phyloP scores from a whole-genome alignment of 192 early-diverging fungal species.

The Pilobolus umbonatus region DNA sequence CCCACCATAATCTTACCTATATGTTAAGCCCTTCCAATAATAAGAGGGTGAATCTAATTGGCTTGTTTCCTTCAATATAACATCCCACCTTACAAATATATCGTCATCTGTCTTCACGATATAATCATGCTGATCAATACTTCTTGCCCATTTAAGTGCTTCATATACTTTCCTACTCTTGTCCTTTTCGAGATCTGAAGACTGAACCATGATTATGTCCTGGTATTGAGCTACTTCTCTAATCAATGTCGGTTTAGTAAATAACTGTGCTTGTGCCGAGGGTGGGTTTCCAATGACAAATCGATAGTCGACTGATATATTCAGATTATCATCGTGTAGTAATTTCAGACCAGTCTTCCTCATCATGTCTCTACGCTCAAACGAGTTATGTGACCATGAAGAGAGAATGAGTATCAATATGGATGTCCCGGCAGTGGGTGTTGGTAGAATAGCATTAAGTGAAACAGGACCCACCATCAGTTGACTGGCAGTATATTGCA shows the following conservation, averaged over 20 bases:
- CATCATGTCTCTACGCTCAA: slow-evolving; percentile 35
- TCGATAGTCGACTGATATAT: slow-evolving; percentile 36
- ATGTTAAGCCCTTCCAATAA: slow-evolving; percentile 52
- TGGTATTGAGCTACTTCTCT: slow-evolving; percentile 39
- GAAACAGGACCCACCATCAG: neutral
- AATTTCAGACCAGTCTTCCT: slow-evolving; percentile 41
- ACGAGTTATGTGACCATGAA: slow-evolving; percentile 45
- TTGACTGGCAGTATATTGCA: slow-evolving; percentile 9
- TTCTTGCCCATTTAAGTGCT: slow-evolving; percentile 45
- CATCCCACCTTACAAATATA: slow-evolving; percentile 57
- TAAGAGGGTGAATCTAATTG: slow-evolving; percentile 33
- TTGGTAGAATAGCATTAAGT: neutral
- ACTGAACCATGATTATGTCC: slow-evolving; percentile 49
- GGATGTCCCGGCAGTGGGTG: slow-evolving; percentile 1
- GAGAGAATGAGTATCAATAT: slow-evolving; percentile 44
- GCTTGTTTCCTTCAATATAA: slow-evolving; percentile 36
- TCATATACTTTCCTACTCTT: slow-evolving; percentile 50
- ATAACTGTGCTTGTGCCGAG: slow-evolving; percentile 29
- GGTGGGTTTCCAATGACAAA: slow-evolving; percentile 53
- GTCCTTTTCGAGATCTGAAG: slow-evolving; percentile 44
- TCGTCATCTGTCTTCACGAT: slow-evolving; percentile 56
- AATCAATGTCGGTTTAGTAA: slow-evolving; percentile 36
- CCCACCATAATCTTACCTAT: slow-evolving; percentile 37
- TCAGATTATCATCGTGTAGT: neutral
- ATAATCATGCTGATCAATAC: slow-evolving; percentile 38